Percentiles rank a stretch among this genome's conserved stretches.
Conservation (phyloP, 2,329 filamentous ascomycete genomes). For the Fusarium continuum region DNA sequence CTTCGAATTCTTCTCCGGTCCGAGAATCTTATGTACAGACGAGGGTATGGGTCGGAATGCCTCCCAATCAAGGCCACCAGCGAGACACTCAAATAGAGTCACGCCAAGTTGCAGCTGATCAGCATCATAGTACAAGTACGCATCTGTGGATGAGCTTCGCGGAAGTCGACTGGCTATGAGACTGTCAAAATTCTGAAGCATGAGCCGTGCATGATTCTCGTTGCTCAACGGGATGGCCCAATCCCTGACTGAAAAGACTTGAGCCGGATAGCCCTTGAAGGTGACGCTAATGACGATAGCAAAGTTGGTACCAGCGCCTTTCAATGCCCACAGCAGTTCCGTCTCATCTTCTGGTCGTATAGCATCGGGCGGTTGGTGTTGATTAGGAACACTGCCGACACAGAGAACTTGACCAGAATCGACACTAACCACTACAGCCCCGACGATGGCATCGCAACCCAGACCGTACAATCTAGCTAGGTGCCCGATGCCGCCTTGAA, state of each 20-base stretch:
- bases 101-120: constrained; percentile 60
- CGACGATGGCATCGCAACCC: constrained; percentile 67
- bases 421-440: constrained; percentile 66
- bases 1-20: constrained; percentile 46
- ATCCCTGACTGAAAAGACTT: constrained; percentile 51
- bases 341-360: constrained; percentile 57
- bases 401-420: constrained; percentile 57
- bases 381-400: constrained; percentile 60
- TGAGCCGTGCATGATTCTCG: constrained; percentile 39
- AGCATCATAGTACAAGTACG: constrained; percentile 63
- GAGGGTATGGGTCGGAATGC: not conserved
- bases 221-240: constrained; percentile 52
- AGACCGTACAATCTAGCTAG: constrained; percentile 65
- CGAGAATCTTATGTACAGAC: constrained; percentile 42
- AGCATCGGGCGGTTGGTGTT: constrained; percentile 53
- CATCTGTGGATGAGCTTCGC: constrained; percentile 59
- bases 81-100: constrained; percentile 56
- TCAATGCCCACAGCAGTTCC: constrained; percentile 66
- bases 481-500: constrained; percentile 73
- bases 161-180: constrained; percentile 52
- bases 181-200: constrained; percentile 53
- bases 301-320: constrained; percentile 68
- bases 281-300: constrained; percentile 64
- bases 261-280: constrained; percentile 58
- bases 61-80: constrained; percentile 19